These are phyloP conservation scores for Saprolegnia diclina DNA, from an alignment of 352 stramenopile genomes.

Conservation along the genomic window DNA sequence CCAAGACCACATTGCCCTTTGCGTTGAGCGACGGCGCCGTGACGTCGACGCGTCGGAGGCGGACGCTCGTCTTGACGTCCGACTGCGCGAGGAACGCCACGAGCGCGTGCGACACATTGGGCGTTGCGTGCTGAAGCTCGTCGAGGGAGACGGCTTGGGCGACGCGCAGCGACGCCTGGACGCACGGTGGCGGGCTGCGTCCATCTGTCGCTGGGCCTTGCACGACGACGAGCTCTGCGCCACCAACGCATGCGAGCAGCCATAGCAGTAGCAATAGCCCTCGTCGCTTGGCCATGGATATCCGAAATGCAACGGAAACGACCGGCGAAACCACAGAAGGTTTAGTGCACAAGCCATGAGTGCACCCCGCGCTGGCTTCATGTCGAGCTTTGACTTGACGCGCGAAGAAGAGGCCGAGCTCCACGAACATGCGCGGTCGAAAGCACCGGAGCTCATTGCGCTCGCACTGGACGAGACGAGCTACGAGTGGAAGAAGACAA, in stretches of 20 bases:
- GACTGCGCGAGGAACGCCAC: slow-evolving; percentile 3
- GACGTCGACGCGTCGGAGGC: neutral
- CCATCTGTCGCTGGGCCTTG: neutral
- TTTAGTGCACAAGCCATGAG: no score
- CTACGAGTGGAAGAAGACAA: slow-evolving; percentile 17
- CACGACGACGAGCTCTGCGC: neutral
- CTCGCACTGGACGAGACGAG: neutral
- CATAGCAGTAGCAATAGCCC: slow-evolving; percentile 8
- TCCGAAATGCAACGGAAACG: neutral
- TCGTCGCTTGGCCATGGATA: neutral
- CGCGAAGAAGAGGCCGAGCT: slow-evolving; percentile 37
- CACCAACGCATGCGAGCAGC: neutral
- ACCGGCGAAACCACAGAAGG: neutral
- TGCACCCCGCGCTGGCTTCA: slow-evolving; percentile 37
- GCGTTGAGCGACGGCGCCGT: neutral
- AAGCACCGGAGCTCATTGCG: slow-evolving; percentile 3
- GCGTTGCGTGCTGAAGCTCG: neutral
- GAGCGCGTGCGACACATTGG: neutral
- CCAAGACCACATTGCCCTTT: neutral
- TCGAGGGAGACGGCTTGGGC: neutral
- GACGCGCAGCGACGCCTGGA: neutral
- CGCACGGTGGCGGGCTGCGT: neutral
- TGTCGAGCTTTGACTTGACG: slow-evolving; percentile 46
- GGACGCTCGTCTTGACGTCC: neutral
- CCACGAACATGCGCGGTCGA: slow-evolving; percentile 13